Conservation (phyloP, 805 yeast species). For the Wickerhamomyces queroliae region DNA sequence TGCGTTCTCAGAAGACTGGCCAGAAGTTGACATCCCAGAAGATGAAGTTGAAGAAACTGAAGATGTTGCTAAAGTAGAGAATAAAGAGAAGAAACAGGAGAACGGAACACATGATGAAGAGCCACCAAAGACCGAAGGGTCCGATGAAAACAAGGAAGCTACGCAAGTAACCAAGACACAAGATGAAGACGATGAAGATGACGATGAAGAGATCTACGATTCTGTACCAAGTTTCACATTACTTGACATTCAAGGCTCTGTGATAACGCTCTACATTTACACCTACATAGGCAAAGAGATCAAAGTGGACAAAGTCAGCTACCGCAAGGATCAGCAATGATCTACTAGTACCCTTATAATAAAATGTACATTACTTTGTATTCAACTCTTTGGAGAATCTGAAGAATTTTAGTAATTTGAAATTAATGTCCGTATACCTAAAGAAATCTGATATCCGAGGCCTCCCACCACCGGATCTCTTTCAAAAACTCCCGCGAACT, state of each 20-base stretch:
- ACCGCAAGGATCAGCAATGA: conserved; percentile 40
- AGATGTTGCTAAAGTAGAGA: conserved; percentile 26
- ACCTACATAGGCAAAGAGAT: conserved; percentile 77
- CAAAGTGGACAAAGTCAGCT: conserved; percentile 82
- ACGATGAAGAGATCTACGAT: conserved; percentile 17
- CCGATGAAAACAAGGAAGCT: conserved; percentile 7
- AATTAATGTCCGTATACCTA: neutral
- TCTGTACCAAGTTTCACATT: conserved; percentile 80
- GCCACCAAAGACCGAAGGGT: conserved; percentile 13
- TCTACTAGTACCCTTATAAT: neutral
- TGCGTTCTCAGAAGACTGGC: conserved; percentile 66
- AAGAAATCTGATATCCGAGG: neutral
- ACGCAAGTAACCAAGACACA: conserved; percentile 3
- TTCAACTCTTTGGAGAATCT: neutral
- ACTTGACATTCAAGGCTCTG: conserved; percentile 74
- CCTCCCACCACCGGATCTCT: neutral
- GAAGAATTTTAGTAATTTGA: neutral
- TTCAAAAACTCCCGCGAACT: neutral
- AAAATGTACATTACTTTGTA: neutral
- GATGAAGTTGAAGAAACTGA: conserved; percentile 36
- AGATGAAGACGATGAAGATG: conserved; percentile 18
- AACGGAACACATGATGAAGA: conserved; percentile 11
- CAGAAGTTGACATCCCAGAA: conserved; percentile 39
- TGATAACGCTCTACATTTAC: conserved; percentile 80
- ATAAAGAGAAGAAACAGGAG: conserved; percentile 23